Percentiles rank a stretch among this genome's conserved stretches.
phyloP scores from a whole-genome alignment of 768 basidiomycete genomes.

The Calocybe cyanea region DNA sequence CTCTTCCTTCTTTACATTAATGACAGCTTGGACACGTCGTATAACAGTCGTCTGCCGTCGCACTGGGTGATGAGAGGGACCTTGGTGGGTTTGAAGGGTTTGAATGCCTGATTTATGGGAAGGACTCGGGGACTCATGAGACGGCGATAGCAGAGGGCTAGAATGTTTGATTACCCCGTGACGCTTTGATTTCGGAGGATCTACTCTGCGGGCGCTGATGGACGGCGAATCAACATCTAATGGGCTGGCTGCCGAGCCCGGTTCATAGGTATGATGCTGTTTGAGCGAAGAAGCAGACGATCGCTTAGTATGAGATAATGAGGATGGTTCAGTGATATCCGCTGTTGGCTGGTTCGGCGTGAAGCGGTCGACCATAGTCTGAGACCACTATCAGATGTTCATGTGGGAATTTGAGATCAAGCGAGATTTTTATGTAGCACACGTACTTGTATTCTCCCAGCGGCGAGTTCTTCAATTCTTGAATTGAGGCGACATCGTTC shows the following conservation, averaged over 20 bases:
- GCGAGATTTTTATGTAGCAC: not conserved
- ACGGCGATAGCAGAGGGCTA: slow-evolving; percentile 3
- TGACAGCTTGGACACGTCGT: slow-evolving; percentile 63
- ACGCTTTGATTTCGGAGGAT: slow-evolving; percentile 7
- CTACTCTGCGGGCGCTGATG: slow-evolving; percentile 12
- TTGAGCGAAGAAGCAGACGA: slow-evolving; percentile 21
- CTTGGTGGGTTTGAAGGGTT: slow-evolving; percentile 11
- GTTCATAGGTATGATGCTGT: slow-evolving; percentile 23
- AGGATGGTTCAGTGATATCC: slow-evolving; percentile 23
- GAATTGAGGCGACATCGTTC: slow-evolving; percentile 58
- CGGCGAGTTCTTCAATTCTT: slow-evolving; percentile 55
- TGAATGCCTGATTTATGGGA: not conserved
- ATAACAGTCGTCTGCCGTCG: slow-evolving; percentile 37
- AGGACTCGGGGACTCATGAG: not conserved
- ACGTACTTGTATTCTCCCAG: slow-evolving; percentile 46
- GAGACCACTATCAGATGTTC: slow-evolving; percentile 9
- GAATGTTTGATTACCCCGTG: slow-evolving; percentile 3
- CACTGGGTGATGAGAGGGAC: slow-evolving; percentile 8
- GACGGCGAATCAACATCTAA: slow-evolving; percentile 22
- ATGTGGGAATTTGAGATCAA: slow-evolving; percentile 5
- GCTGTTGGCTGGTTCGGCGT: slow-evolving; percentile 30
- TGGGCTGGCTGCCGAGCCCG: slow-evolving; percentile 15
- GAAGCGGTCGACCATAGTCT: slow-evolving; percentile 20
- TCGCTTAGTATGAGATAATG: slow-evolving; percentile 26
- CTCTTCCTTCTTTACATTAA: slow-evolving; percentile 64